A percentile compares a stretch with the other conserved stretches of the same genome.
Evolutionary conservation across 768 basidiomycete genomes (phyloP).

Genomic region (Phaeotremella skinneri): DNA sequence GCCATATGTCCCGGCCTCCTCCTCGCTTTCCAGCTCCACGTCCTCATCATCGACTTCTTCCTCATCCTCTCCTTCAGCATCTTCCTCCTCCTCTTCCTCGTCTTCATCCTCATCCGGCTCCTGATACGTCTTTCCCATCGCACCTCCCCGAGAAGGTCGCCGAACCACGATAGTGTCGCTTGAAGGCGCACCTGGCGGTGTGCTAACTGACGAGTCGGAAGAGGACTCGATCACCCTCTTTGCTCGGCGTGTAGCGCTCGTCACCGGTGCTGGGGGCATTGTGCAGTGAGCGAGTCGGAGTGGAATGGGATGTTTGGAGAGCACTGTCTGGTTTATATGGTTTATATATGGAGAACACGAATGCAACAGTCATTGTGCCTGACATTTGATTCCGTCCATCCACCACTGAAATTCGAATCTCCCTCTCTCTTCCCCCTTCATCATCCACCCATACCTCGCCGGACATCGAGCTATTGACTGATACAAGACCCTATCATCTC

Average conservation of each 20-base stretch:
- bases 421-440: not conserved
- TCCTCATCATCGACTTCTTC: slow-evolving; percentile 4
- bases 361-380: no score
- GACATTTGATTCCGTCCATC: not conserved
- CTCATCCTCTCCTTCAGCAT: not conserved
- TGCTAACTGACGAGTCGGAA: slow-evolving; percentile 4
- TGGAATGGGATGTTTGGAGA: no score
- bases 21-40: slow-evolving; percentile 10
- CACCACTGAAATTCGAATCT: no score
- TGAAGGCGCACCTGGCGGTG: slow-evolving; percentile 8
- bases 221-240: slow-evolving; percentile 34
- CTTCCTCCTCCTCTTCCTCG: slow-evolving; percentile 15
- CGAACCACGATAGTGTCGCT: not conserved
- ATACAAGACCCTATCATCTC: no score
- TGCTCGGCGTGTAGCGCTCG: slow-evolving; percentile 18
- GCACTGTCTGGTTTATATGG: no score
- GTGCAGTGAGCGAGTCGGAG: not conserved
- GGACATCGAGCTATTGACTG: no score
- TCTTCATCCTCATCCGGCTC: slow-evolving; percentile 15
- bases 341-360: no score
- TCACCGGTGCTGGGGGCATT: slow-evolving; percentile 11
- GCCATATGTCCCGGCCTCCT: slow-evolving; percentile 7
- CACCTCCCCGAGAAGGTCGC: not conserved
- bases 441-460: no score
- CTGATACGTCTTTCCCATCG: not conserved